Conservation (phyloP, 352 stramenopile genomes). For the Phytophthora syringae region DNA sequence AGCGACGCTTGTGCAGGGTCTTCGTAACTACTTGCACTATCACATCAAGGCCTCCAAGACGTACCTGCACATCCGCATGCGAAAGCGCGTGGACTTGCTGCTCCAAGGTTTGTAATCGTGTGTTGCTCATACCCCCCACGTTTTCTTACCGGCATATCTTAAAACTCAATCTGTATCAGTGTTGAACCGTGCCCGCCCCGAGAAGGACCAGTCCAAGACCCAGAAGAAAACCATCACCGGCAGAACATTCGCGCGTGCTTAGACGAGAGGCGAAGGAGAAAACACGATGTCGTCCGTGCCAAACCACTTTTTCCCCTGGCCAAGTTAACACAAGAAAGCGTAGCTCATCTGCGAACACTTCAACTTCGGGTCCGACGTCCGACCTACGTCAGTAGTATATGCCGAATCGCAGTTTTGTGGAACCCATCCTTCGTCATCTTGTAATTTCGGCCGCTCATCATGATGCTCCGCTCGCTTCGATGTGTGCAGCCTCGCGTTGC, state of each 20-base stretch:
- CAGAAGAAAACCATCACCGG: slow-evolving; percentile 93
- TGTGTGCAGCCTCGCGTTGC: slow-evolving; percentile 1
- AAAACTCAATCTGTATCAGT: too few relatives aligned
- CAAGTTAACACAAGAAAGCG: background rate
- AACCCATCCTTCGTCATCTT: slow-evolving; percentile 3
- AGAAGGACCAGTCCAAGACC: slow-evolving; percentile 89
- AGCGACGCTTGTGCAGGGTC: slow-evolving; percentile 85
- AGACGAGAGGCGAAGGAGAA: slow-evolving; percentile 11
- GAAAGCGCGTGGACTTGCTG: slow-evolving; percentile 91
- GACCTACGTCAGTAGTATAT: background rate
- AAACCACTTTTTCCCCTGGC: background rate
- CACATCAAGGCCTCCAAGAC: slow-evolving; percentile 97
- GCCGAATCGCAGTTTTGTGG: background rate
- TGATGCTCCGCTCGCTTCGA: slow-evolving; percentile 27
- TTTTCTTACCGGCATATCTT: too few relatives aligned
- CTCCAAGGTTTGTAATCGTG: slow-evolving; percentile 88
- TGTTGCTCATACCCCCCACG: too few relatives aligned
- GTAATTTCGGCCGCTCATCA: slow-evolving; percentile 2
- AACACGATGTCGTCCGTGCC: background rate
- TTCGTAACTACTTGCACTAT: slow-evolving; percentile 96
- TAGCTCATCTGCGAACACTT: background rate
- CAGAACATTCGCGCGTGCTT: slow-evolving; percentile 88
- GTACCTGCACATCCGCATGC: slow-evolving; percentile 96
- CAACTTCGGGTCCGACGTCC: background rate
- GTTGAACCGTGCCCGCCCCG: slow-evolving; percentile 90